These are phyloP conservation scores for Colletotrichum caudatum DNA, from an alignment of 2,329 filamentous ascomycete species.

Conservation along the genomic window DNA sequence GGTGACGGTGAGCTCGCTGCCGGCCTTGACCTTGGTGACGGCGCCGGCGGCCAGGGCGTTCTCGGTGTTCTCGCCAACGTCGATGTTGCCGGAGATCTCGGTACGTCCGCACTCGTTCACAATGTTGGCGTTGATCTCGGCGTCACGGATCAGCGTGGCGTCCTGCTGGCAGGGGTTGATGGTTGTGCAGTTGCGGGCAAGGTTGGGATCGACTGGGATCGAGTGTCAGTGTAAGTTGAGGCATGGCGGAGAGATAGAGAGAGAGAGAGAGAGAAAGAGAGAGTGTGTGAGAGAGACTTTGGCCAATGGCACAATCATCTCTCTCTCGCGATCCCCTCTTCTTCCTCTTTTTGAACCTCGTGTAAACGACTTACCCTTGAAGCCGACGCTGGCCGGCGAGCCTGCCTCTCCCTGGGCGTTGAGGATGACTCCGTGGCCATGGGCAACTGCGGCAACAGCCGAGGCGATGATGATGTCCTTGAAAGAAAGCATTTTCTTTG, in stretches of 20 bases:
- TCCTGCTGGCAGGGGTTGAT: slow-evolving; percentile 76
- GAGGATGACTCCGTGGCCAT: slow-evolving; percentile 61
- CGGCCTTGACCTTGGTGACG: slow-evolving; percentile 63
- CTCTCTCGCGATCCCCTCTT: background rate
- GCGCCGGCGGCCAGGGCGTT: slow-evolving; percentile 58
- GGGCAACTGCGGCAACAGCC: slow-evolving; percentile 52
- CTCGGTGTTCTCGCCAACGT: slow-evolving; percentile 68
- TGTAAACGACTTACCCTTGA: slow-evolving; percentile 54
- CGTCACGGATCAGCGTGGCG: slow-evolving; percentile 71
- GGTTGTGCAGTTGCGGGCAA: slow-evolving; percentile 72
- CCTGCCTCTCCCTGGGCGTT: slow-evolving; percentile 59
- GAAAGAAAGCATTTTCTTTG: slow-evolving; percentile 54
- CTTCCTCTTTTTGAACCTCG: too few relatives aligned
- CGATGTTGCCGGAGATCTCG: slow-evolving; percentile 70
- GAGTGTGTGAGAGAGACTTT: slow-evolving; percentile 13
- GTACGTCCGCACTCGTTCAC: slow-evolving; percentile 74
- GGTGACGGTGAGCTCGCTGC: slow-evolving; percentile 59
- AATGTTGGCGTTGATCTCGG: slow-evolving; percentile 63
- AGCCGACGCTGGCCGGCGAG: slow-evolving; percentile 62
- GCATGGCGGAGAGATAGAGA: background rate
- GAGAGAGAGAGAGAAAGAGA: background rate
- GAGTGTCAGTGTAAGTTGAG: slow-evolving; percentile 20
- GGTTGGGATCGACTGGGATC: slow-evolving; percentile 60
- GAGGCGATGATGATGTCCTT: slow-evolving; percentile 50
- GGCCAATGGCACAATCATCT: background rate